Conservation (phyloP, 1,284 basidiomycete species). For the Sporisorium exsertum region DNA sequence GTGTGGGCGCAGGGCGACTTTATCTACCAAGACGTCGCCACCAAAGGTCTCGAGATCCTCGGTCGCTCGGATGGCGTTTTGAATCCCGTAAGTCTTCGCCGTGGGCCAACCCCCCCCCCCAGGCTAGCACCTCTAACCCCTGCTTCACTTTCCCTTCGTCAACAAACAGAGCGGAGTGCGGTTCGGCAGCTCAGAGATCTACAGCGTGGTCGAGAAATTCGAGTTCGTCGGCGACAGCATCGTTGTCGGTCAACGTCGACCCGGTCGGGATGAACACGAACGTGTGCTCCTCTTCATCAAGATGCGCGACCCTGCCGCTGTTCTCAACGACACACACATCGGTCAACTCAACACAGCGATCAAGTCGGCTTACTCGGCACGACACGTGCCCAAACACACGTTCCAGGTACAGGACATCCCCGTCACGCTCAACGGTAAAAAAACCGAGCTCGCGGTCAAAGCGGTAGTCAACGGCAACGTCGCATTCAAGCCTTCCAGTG, state of each 20-base stretch:
- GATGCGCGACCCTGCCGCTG: conserved; percentile 41
- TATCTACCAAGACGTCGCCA: conserved; percentile 45
- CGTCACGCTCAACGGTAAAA: conserved; percentile 58
- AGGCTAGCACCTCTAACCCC: no score
- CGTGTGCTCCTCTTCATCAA: conserved; percentile 67
- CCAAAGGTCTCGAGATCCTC: conserved; percentile 82
- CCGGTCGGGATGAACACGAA: conserved; percentile 60
- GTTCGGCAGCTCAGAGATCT: conserved; percentile 86
- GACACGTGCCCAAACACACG: conserved; percentile 65
- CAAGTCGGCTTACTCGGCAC: conserved; percentile 49
- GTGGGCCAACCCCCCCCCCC: no score
- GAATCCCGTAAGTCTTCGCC: conserved; percentile 73
- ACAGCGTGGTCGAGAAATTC: conserved; percentile 76
- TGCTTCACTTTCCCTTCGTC: neutral
- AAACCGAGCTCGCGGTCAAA: conserved; percentile 61
- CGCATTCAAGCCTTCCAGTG: conserved; percentile 45
- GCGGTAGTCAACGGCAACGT: conserved; percentile 53
- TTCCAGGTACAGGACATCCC: conserved; percentile 59
- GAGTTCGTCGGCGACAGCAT: conserved; percentile 63
- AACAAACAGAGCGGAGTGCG: conserved; percentile 75
- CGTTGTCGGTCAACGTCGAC: conserved; percentile 61
- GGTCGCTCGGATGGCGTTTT: conserved; percentile 71
- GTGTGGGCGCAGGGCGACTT: conserved; percentile 60
- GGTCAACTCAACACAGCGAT: conserved; percentile 56
- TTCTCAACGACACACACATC: conserved; percentile 35